Evolutionary conservation across 2,329 filamentous ascomycete genomes (phyloP).

Genomic region (Arachnomyces sp.): DNA sequence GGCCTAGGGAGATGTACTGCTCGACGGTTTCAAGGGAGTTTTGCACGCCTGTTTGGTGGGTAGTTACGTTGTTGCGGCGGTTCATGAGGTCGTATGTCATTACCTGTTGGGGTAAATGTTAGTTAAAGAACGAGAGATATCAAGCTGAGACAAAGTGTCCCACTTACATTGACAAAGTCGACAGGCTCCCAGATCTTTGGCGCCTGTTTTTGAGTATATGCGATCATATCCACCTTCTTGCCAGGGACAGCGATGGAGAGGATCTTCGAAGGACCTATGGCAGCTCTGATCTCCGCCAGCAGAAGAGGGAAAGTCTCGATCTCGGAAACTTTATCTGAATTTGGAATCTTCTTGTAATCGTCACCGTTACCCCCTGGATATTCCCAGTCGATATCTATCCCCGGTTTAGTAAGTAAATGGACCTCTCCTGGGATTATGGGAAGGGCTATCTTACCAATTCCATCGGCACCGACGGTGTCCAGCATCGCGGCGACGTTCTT

Average conservation of each 20-base stretch:
- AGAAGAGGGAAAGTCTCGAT: conserved; percentile 56
- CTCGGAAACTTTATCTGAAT: conserved; percentile 52
- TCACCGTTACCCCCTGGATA: conserved; percentile 55
- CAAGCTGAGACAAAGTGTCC: not conserved
- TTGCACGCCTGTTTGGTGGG: conserved; percentile 58
- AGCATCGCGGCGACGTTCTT: conserved; percentile 59
- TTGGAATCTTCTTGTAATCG: conserved; percentile 59
- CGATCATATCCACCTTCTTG: conserved; percentile 57
- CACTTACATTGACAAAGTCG: conserved; percentile 54
- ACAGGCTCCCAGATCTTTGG: conserved; percentile 53
- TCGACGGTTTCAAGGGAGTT: conserved; percentile 50
- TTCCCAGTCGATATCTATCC: conserved; percentile 60
- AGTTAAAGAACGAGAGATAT: not conserved
- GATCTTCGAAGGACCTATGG: conserved; percentile 49
- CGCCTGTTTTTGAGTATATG: conserved; percentile 50
- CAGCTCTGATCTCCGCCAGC: conserved; percentile 50
- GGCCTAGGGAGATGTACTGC: conserved; percentile 53
- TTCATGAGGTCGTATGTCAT: conserved; percentile 71
- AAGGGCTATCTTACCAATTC: conserved; percentile 40
- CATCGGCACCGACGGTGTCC: conserved; percentile 56
- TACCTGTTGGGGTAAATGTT: conserved; percentile 27
- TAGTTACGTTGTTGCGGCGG: conserved; percentile 55
- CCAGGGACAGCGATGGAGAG: conserved; percentile 63
- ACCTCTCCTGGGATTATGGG: no score
- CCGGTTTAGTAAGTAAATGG: conserved; percentile 12